Evolutionary conservation across 2,329 filamentous ascomycete genomes (phyloP).

Genomic region (Hypoxylon rubiginosum): DNA sequence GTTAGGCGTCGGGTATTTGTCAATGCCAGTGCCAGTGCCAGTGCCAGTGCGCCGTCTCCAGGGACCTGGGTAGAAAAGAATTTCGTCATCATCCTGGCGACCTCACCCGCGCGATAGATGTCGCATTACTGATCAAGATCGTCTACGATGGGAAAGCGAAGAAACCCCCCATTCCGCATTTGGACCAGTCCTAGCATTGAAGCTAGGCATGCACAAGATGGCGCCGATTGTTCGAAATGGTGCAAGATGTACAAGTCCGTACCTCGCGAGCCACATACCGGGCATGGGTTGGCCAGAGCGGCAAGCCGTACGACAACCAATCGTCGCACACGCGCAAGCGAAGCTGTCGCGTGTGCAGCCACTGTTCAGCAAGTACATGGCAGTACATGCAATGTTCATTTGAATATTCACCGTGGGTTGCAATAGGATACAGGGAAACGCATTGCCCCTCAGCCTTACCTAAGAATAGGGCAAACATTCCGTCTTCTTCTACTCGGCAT

Average conservation of each 20-base stretch:
- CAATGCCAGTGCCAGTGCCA: not conserved
- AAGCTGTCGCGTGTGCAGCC: slow-evolving; percentile 36
- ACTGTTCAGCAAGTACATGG: slow-evolving; percentile 5
- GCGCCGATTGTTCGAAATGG: not conserved
- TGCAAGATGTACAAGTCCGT: slow-evolving; percentile 10
- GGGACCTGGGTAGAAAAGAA: slow-evolving; percentile 33
- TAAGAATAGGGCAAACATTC: not conserved
- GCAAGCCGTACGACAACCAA: slow-evolving; percentile 37
- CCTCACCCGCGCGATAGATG: slow-evolving; percentile 23
- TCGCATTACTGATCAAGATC: slow-evolving; percentile 30
- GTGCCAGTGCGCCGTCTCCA: slow-evolving; percentile 33
- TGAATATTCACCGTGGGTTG: not conserved
- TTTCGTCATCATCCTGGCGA: slow-evolving; percentile 43
- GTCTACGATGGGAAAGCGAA: slow-evolving; percentile 28
- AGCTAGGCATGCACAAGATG: not conserved
- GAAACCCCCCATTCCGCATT: slow-evolving; percentile 26
- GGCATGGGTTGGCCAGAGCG: slow-evolving; percentile 7
- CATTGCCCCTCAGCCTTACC: slow-evolving; percentile 4
- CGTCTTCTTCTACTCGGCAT: not conserved
- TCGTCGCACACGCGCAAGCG: slow-evolving; percentile 28
- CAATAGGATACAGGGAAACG: not conserved
- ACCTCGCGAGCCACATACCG: slow-evolving; percentile 1
- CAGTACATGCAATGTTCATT: not conserved
- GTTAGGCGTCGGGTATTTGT: slow-evolving; percentile 11
- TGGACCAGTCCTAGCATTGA: slow-evolving; percentile 13